Base-by-base conservation (phyloP, 192 early-diverging fungal genomes). In the Diversispora epigaea region DNA sequence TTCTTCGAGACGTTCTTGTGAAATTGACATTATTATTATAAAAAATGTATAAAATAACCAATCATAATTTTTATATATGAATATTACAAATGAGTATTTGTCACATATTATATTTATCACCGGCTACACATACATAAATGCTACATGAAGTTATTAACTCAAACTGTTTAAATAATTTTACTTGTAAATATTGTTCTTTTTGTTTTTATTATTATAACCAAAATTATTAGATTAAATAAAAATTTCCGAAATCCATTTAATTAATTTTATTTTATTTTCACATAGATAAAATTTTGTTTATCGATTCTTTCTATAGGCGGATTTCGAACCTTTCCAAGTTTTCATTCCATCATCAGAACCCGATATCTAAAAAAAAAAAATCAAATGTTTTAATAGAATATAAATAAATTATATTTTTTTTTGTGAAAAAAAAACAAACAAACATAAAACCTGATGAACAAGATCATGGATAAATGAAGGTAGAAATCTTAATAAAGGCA, bases 381-480 rank as follows among this genome's bases (percentile, higher is more conserved):
- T 6, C 25, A 46, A 32, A n/a, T 4, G 21, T 32, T 32, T 32
- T 32, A 32, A 32, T 32, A 32, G 14, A 25, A 39, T 52, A 19
- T 39, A 39, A 46, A n/a, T 57, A 12, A 41, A n/a, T 57, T 19
- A 43, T 22, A 57, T 8, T n/a, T n/a, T 8, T n/a, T n/a, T 32
- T 46, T 45, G 4, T 40, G 0, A 46, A 46, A 6, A 61, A 15
- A n/a, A 17, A 49, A 25, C 44, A 61, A 73, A 19, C 21, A 41
- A 60, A 47, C 14, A 45, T 14, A 22, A 44, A 54, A 62, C 54
- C 6, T 60, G 52, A 43, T 72, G 68, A 14, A 66, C 76, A 44
- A 80, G 61, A 55, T 83, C 82, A 17, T 76, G 67, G 40, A 83
- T 54, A 74, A 80, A 83, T 19, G 12, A 52, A 3, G 79, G 82